Base-by-base conservation (phyloP, 495 filamentous ascomycete genomes). In the Lophiotrema nucula region DNA sequence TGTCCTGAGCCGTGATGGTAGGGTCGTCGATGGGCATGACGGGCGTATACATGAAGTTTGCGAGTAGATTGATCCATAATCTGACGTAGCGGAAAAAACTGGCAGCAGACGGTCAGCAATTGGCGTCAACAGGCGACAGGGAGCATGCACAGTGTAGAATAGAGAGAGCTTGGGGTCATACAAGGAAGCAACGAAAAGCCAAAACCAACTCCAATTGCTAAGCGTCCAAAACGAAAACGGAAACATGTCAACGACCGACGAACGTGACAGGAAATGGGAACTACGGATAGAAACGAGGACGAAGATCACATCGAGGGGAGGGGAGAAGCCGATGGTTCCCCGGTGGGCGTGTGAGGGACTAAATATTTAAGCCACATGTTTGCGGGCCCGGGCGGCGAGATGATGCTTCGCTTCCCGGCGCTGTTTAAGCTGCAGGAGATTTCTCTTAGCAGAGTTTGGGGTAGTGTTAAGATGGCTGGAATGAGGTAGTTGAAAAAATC, bases 1-100 rank as follows among this genome's bases (percentile, higher is more conserved):
- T 84, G 81, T 90, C 83, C 66, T 85, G 71, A 0, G 79, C 74
- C n/a, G 78, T 83, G 66, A 86, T 77, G 60, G 76, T 80, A 11
- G 87, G 85, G 27, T 82, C 79, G 22, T 82, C 77, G 12, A 82
- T 83, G 31, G 82, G 77, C 13, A 76, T 80, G 31, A 83, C 81
- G 26, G 87, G 83, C 61, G 77, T 81, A 64, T 85, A 84, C 16
- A 75, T 75, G 12, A 31, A 59, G 61, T 88, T 84, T 19, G 83
- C 83, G 57, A 82, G 66, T 49, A 82, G 74, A 66, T 88, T 87
- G 49, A 87, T 77, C 61, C 87, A 75, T 50, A 86, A 72, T 47
- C 87, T 83, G 28, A 84, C 49, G 70, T 89, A 88, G 46, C 57
- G 54, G 54, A 67, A 67, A n/a, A 63, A 24, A 53, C 64, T 67